phyloP scores from a whole-genome alignment of 2,329 filamentous ascomycete species.

The Penicillium vulpinum region DNA sequence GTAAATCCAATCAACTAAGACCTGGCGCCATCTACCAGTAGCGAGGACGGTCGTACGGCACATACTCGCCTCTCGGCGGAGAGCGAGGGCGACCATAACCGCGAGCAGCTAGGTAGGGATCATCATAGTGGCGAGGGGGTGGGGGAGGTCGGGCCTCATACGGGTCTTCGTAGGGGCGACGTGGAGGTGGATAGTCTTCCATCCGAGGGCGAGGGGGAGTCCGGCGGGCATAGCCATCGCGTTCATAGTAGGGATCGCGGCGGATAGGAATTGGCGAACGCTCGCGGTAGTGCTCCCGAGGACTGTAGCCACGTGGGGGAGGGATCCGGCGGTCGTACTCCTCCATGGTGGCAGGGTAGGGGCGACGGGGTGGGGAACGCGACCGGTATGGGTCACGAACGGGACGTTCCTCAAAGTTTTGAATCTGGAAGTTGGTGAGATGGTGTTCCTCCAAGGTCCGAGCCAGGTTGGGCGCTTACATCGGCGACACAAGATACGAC shows the following conservation, averaged over 20 bases:
- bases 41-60: conserved; percentile 45
- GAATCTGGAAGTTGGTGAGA: conserved; percentile 58
- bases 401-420: conserved; percentile 67
- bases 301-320: conserved; percentile 77
- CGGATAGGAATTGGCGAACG: conserved; percentile 70
- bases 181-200: conserved; percentile 70
- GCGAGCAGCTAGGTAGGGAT: conserved; percentile 59
- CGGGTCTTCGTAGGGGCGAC: conserved; percentile 60
- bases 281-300: conserved; percentile 82
- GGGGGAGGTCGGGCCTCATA: conserved; percentile 56
- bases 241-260: conserved; percentile 78
- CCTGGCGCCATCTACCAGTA: conserved; percentile 43
- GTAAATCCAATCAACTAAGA: neutral
- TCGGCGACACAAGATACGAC: conserved; percentile 84
- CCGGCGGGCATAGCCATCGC: conserved; percentile 72
- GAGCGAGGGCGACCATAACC: conserved; percentile 53
- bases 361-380: conserved; percentile 69
- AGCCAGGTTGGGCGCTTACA: conserved; percentile 56
- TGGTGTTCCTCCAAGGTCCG: conserved; percentile 17
- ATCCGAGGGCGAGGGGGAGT: conserved; percentile 76
- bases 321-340: conserved; percentile 84
- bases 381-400: conserved; percentile 72
- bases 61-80: conserved; percentile 44
- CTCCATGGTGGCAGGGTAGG: conserved; percentile 63
- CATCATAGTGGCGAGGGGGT: conserved; percentile 57